phyloP scores from a whole-genome alignment of 768 basidiomycete genomes.

The Amanita thiersii region DNA sequence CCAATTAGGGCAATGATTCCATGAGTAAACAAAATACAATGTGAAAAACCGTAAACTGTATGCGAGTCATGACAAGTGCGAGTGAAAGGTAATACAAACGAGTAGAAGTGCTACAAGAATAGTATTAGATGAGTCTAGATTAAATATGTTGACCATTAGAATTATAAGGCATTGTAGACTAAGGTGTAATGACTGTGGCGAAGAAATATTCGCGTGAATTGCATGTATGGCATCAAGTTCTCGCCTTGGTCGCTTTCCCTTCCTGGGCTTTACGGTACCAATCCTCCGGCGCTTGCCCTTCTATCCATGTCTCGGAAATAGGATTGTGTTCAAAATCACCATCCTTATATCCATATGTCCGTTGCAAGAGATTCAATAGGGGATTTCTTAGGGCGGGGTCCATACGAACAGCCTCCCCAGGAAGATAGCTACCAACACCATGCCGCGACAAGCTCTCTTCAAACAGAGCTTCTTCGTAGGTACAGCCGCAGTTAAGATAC shows the following conservation, averaged over 20 bases:
- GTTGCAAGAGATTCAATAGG: slow-evolving; percentile 60
- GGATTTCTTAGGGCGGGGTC: slow-evolving; percentile 82
- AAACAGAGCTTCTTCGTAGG: slow-evolving; percentile 77
- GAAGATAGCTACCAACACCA: slow-evolving; percentile 72
- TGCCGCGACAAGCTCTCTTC: slow-evolving; percentile 79
- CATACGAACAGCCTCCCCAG: slow-evolving; percentile 83
- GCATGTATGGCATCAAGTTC: slow-evolving; percentile 16
- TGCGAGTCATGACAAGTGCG: too few relatives aligned
- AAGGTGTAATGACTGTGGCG: slow-evolving; percentile 1
- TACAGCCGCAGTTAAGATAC: slow-evolving; percentile 81
- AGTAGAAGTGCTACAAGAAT: slow-evolving; percentile 3
- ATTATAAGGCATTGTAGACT: background rate
- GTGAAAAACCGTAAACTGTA: too few relatives aligned
- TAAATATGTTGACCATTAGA: background rate
- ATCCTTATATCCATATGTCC: slow-evolving; percentile 72
- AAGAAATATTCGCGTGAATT: background rate
- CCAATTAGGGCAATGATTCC: too few relatives aligned
- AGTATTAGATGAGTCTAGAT: background rate
- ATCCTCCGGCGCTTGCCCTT: slow-evolving; percentile 49
- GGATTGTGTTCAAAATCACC: slow-evolving; percentile 79
- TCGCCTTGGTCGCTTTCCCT: slow-evolving; percentile 21
- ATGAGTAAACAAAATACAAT: too few relatives aligned
- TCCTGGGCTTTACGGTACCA: slow-evolving; percentile 58
- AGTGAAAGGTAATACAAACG: too few relatives aligned
- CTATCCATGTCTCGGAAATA: slow-evolving; percentile 55